A percentile compares a stretch with the other conserved stretches of the same genome.
Conservation (phyloP, 2,329 filamentous ascomycete genomes). For the Phaeophleospora eucalypticola region DNA sequence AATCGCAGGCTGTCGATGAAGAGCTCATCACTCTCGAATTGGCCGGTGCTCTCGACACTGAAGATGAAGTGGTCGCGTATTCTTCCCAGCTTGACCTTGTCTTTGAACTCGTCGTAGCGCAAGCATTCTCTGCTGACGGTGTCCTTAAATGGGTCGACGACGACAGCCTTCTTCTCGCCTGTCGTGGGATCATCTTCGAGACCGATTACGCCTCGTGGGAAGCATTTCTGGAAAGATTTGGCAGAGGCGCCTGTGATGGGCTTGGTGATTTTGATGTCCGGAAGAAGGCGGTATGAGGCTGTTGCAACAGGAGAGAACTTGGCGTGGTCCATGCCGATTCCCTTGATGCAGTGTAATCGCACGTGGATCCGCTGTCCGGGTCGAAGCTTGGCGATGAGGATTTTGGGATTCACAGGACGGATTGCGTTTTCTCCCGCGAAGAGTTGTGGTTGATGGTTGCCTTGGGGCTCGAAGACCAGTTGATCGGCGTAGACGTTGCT, state of each 20-base stretch:
- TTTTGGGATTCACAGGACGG: conserved; percentile 79
- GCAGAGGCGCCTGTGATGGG: conserved; percentile 87
- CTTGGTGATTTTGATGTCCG: conserved; percentile 74
- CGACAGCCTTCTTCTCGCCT: conserved; percentile 82
- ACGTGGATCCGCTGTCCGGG: conserved; percentile 84
- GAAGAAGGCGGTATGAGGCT: conserved; percentile 85
- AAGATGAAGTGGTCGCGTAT: conserved; percentile 97
- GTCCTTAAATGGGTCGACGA: conserved; percentile 83
- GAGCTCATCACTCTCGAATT: conserved; percentile 89
- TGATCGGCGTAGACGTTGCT: conserved; percentile 58
- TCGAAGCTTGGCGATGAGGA: conserved; percentile 88
- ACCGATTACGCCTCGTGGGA: conserved; percentile 80
- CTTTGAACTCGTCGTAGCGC: conserved; percentile 87
- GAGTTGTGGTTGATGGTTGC: conserved; percentile 61
- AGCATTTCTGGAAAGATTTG: conserved; percentile 84
- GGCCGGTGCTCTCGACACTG: conserved; percentile 87
- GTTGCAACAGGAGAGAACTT: conserved; percentile 97
- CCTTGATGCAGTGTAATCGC: conserved; percentile 91
- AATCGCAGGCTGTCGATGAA: conserved; percentile 86
- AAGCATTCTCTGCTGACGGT: conserved; percentile 92
- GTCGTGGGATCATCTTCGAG: conserved; percentile 65
- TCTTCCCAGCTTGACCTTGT: conserved; percentile 89
- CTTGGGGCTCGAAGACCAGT: conserved; percentile 71
- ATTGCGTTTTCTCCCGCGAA: conserved; percentile 64
- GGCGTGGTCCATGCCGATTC: conserved; percentile 87